Evolutionary conservation across 169 alveolate genomes (phyloP).

Genomic region (Plasmodium falciparum): DNA sequence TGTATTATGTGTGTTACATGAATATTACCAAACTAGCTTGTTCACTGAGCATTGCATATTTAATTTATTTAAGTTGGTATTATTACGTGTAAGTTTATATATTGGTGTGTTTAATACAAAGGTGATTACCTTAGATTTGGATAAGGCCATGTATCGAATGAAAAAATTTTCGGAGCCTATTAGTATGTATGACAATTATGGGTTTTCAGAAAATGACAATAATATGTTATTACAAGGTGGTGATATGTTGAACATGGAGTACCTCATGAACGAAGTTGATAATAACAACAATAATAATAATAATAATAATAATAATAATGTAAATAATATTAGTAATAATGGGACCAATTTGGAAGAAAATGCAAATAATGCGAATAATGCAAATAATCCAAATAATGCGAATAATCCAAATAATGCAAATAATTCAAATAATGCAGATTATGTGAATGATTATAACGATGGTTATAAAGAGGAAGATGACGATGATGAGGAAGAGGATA

Average conservation of each 20-base stretch:
- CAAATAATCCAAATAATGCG: neutral
- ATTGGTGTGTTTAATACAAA: slow-evolving; percentile 31
- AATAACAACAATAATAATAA: neutral
- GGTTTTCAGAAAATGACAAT: neutral
- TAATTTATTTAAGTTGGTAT: slow-evolving; percentile 66
- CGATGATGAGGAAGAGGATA: neutral
- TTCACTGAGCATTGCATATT: slow-evolving; percentile 71
- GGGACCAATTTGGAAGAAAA: neutral
- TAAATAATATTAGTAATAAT: neutral
- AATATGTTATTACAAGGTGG: neutral
- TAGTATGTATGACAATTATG: slow-evolving; percentile 25
- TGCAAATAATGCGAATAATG: neutral
- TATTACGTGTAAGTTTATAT: slow-evolving; percentile 47
- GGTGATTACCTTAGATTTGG: slow-evolving; percentile 55
- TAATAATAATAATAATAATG: neutral
- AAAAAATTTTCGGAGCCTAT: slow-evolving; percentile 70
- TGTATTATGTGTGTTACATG: slow-evolving; percentile 65
- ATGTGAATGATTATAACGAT: neutral
- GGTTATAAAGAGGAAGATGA: neutral
- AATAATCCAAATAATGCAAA: no score
- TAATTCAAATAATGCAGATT: neutral
- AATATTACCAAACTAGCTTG: slow-evolving; percentile 65
- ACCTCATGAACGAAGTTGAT: neutral
- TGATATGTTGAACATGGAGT: neutral
- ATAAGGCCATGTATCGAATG: slow-evolving; percentile 75